Conservation (phyloP, 1,284 basidiomycete species). For the Papiliotrema terrestris region DNA sequence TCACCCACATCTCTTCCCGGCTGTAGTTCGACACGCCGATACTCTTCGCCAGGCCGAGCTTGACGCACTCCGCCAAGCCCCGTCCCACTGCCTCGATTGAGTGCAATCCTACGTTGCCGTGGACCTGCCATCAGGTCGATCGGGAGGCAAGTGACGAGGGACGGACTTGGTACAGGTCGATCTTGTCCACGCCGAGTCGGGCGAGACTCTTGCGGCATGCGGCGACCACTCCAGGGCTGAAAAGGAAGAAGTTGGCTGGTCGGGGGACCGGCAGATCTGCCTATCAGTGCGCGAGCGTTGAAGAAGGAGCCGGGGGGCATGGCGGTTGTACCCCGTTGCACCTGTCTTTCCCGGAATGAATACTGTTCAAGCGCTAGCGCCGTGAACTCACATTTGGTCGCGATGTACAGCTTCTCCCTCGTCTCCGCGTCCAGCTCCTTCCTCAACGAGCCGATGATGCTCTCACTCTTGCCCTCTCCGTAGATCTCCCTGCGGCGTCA, state of each 20-base stretch:
- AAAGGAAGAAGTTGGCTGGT: conserved; percentile 29
- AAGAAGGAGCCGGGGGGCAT: neutral
- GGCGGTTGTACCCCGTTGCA: no score
- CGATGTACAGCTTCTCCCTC: conserved; percentile 26
- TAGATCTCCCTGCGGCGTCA: conserved; percentile 24
- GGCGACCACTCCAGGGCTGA: conserved; percentile 33
- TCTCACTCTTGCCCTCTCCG: conserved; percentile 34
- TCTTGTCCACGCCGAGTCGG: conserved; percentile 34
- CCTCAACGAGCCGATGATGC: conserved; percentile 34
- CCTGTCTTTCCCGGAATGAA: no score
- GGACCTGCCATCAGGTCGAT: conserved; percentile 17
- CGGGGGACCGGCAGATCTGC: conserved; percentile 36
- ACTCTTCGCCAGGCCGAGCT: conserved; percentile 36
- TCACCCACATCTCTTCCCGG: conserved; percentile 37
- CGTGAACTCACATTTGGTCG: conserved; percentile 41
- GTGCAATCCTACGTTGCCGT: conserved; percentile 28
- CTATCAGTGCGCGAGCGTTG: neutral
- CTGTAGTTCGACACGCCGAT: conserved; percentile 42
- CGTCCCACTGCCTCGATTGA: conserved; percentile 30
- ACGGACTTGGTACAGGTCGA: conserved; percentile 37
- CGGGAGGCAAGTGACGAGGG: no score
- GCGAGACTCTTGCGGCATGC: conserved; percentile 28
- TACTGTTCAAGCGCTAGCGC: no score
- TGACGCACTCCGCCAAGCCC: conserved; percentile 34
- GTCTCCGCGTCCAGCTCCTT: conserved; percentile 28